Conservation (phyloP, 805 yeast genomes). For the Huiozyma sinensis region DNA sequence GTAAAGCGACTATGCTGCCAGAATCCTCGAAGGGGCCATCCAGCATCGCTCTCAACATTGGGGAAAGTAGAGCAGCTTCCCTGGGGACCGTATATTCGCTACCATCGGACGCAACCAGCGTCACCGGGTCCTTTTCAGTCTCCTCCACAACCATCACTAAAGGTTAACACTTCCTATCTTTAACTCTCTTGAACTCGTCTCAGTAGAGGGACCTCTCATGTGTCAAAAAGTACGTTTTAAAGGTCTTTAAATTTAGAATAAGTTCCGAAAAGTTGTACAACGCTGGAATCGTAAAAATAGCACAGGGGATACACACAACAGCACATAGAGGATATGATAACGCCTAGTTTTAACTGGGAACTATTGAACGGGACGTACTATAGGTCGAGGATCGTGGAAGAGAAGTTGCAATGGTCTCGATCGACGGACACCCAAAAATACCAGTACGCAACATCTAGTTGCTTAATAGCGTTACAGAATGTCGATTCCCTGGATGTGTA, state of each 20-base stretch:
- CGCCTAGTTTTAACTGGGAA: constrained; percentile 62
- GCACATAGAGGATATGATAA: constrained; percentile 2
- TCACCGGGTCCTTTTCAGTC: constrained; percentile 29
- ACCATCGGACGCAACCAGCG: constrained; percentile 65
- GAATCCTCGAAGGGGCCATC: constrained; percentile 47
- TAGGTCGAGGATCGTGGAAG: constrained; percentile 30
- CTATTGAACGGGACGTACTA: constrained; percentile 62
- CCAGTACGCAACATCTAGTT: constrained; percentile 30
- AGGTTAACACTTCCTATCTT: background rate
- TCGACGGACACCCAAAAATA: constrained; percentile 1
- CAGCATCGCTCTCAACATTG: constrained; percentile 51
- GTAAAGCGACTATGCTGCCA: constrained; percentile 42
- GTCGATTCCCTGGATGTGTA: constrained; percentile 24
- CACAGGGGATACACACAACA: too few relatives aligned
- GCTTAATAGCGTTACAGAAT: constrained; percentile 32
- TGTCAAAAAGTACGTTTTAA: too few relatives aligned
- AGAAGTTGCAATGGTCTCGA: constrained; percentile 12
- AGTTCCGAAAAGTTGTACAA: too few relatives aligned
- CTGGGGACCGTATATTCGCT: constrained; percentile 48
- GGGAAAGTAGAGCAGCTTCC: constrained; percentile 69
- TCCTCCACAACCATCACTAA: background rate
- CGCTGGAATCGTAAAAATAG: too few relatives aligned
- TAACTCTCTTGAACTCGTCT: background rate
- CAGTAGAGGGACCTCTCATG: too few relatives aligned
- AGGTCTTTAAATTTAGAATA: too few relatives aligned